Evolutionary conservation across 305 asterid species (phyloP).

Genomic region (Fraxinus sp.): DNA sequence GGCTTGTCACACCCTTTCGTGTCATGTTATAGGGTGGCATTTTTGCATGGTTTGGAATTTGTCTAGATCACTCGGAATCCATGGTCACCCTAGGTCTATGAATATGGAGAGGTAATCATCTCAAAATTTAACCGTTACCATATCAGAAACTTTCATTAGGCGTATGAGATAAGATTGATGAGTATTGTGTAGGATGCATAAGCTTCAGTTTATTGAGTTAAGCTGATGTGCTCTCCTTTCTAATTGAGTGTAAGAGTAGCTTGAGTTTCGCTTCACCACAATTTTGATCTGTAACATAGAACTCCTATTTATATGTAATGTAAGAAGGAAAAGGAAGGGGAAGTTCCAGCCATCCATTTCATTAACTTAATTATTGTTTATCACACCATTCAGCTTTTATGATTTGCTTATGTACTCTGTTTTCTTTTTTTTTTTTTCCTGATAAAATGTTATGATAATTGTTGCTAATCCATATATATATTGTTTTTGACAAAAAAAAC

Average conservation of each 20-base stretch:
- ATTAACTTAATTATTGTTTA: constrained; percentile 3
- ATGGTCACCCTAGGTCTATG: no score
- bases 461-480: neutral
- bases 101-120: no score
- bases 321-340: constrained; percentile 28
- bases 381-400: neutral
- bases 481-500: no score
- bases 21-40: no score
- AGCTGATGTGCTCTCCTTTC: constrained; percentile 15
- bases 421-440: neutral
- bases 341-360: constrained; percentile 40
- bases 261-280: constrained; percentile 31
- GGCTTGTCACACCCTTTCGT: no score
- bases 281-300: constrained; percentile 51
- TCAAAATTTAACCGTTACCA: no score
- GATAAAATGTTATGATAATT: neutral
- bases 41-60: no score
- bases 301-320: constrained; percentile 31
- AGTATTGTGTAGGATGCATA: constrained; percentile 10
- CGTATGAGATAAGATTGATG: constrained; percentile 13
- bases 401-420: constrained; percentile 8
- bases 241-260: constrained; percentile 26
- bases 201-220: constrained; percentile 19
- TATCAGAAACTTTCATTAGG: no score
- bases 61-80: no score